Conservation (phyloP, 2,329 filamentous ascomycete species). For the Colletotrichum spaethianum region DNA sequence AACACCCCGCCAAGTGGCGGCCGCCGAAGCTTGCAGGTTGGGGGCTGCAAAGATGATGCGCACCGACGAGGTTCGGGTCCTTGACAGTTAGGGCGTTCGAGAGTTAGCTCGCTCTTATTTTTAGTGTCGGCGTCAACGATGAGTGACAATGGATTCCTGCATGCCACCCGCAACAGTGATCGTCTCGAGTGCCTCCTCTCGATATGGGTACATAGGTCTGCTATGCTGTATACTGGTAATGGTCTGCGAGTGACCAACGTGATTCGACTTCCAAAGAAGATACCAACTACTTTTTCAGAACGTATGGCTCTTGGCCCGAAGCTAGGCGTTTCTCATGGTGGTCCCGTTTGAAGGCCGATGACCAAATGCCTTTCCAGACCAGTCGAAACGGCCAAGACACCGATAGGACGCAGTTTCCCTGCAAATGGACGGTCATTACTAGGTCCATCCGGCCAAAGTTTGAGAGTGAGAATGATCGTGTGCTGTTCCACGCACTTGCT, state of each 20-base stretch:
- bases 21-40: constrained; percentile 33
- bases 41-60: constrained; percentile 42
- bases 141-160: constrained; percentile 22
- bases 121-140: constrained; percentile 5
- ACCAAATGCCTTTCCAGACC: neutral
- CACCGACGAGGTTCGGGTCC: constrained; percentile 39
- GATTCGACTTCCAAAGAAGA: constrained; percentile 18
- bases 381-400: constrained; percentile 22
- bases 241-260: constrained; percentile 7
- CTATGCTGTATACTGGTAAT: constrained; percentile 18
- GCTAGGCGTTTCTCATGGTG: neutral
- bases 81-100: constrained; percentile 42
- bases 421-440: neutral
- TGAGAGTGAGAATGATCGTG: neutral
- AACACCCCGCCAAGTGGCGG: constrained; percentile 4
- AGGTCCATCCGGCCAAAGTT: neutral
- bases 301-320: constrained; percentile 12
- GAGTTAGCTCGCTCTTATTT: constrained; percentile 10
- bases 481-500: neutral
- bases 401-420: neutral
- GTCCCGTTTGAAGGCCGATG: neutral
- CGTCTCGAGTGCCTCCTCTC: constrained; percentile 7
- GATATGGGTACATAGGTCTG: constrained; percentile 10
- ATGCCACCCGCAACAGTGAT: neutral
- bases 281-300: constrained; percentile 9